A percentile compares a stretch with the other conserved stretches of the same genome.
Evolutionary conservation across 1,139 yeast species (phyloP).

Genomic region (Candida sp.): DNA sequence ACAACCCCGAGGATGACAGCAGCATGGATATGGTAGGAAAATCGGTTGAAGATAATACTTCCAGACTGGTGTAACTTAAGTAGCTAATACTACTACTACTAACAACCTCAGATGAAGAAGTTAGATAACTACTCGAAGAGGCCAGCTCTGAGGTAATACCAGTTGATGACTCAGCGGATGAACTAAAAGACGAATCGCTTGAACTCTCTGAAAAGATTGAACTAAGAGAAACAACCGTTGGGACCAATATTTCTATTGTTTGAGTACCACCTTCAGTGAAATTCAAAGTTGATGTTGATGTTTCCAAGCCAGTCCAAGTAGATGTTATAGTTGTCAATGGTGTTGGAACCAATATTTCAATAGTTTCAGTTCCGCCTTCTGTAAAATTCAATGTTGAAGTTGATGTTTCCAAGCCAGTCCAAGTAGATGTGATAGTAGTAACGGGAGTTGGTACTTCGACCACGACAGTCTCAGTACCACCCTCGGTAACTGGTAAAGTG

Average conservation of each 20-base stretch:
- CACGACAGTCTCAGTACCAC: slow-evolving; percentile 16
- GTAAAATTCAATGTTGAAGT: too few species aligned
- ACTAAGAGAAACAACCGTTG: slow-evolving; percentile 3
- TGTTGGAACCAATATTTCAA: slow-evolving; percentile 5
- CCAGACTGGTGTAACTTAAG: too few species aligned
- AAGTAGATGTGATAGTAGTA: slow-evolving; percentile 10
- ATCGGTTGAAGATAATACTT: too few species aligned
- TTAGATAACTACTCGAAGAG: too few species aligned
- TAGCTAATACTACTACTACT: too few species aligned
- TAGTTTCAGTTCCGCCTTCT: slow-evolving; percentile 13
- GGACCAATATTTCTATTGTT: slow-evolving; percentile 11
- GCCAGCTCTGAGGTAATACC: too few species aligned
- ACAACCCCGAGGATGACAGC: too few species aligned
- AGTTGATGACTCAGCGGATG: neutral
- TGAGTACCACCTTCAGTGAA: slow-evolving; percentile 9
- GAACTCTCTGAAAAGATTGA: neutral
- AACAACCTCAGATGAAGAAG: too few species aligned
- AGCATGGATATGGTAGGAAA: too few species aligned
- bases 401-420: too few species aligned
- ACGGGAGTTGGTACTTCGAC: slow-evolving; percentile 13
- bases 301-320: slow-evolving; percentile 9
- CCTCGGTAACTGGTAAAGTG: slow-evolving; percentile 9
- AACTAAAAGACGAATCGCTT: neutral
- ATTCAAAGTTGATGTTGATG: slow-evolving; percentile 5
- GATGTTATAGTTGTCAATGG: slow-evolving; percentile 3